Base-by-base conservation (phyloP, 257 asterid genomes). In the Gynochthodes officinalis region DNA sequence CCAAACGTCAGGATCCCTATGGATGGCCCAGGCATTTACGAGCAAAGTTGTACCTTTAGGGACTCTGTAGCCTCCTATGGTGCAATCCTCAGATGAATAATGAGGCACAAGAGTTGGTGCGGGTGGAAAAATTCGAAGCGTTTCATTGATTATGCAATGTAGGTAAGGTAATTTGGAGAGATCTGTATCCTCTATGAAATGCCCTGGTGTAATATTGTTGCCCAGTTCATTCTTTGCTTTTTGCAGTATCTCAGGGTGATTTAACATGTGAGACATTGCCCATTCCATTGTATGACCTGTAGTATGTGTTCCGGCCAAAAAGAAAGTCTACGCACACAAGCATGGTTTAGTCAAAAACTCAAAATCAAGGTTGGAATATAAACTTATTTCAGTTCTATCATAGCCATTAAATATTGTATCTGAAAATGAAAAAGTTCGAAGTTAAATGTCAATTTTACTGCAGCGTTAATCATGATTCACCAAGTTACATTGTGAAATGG, bases 21-120 rank as follows among this genome's bases (percentile, higher is more conserved):
- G 85, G 30, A 84, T 78, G 18, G 82, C 82, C 83, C 83, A 82
- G 1, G 78, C 81, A 21, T 82, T 85, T 16, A 85, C 82, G n/a
- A 80, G 15, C 46, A 82, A 21, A 54, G 78, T 82, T 53, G 85
- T 82, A 7, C 64, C 62, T 32, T 35, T 54, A 0, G 79, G 81
- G 11, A 82, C 53, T 2, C 50, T 63, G 49, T 50, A 76, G 10
- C 76, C 75, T 14, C 73, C 80, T 12, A 82, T 25, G 0, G 64
- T 74, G 67, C 87, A 82, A 1, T 76, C 62, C 10, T 53, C 58
- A 2, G 85, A 76, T 53, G 85, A 76, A 46, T 73, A 78, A 5
- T 75, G 87, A 0, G 85, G 87, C 2, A 69, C 75, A 0, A 85
- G 60, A 43, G 81, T 74, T 5, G 87, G 87, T 7, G 70, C 84